phyloP scores from a whole-genome alignment of 148 eudicot species.

The Fagopyrum homotropicum region DNA sequence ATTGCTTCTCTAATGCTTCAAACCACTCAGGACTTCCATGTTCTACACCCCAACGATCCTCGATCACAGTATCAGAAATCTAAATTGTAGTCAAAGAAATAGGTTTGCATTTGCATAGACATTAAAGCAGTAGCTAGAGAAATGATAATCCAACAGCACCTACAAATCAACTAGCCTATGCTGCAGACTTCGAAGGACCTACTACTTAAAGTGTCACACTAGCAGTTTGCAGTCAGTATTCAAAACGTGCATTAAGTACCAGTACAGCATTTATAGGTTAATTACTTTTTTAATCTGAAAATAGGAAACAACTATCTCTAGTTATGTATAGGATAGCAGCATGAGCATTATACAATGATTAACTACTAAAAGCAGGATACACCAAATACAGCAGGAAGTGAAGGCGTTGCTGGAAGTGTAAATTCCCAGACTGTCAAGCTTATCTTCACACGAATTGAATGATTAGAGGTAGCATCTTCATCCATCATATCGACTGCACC shows the following conservation, averaged over 20 bases:
- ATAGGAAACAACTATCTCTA: not conserved
- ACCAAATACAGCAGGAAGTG: slow-evolving; percentile 98
- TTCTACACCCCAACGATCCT: slow-evolving; percentile 89
- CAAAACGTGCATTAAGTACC: not conserved
- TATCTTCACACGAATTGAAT: slow-evolving; percentile 66
- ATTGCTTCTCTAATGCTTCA: slow-evolving; percentile 77
- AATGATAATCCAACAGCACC: not conserved
- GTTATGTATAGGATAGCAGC: not conserved
- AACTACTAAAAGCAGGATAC: slow-evolving; percentile 55
- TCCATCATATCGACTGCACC: slow-evolving; percentile 89
- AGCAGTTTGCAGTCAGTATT: not conserved
- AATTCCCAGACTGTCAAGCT: slow-evolving; percentile 93
- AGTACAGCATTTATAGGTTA: not conserved
- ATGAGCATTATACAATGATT: not conserved
- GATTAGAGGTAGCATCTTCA: slow-evolving; percentile 65
- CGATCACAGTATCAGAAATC: slow-evolving; percentile 98
- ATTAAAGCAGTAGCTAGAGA: not conserved
- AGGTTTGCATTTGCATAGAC: not conserved
- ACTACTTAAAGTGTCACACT: not conserved
- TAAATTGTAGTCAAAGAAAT: slow-evolving; percentile 17
- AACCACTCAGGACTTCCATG: slow-evolving; percentile 95
- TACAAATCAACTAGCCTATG: not conserved
- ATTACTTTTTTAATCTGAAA: not conserved
- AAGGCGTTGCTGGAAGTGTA: slow-evolving; percentile 82
- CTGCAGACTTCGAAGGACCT: not conserved